Evolutionary conservation across 495 filamentous ascomycete species (phyloP), one percentile per base, ranked within the genome.

Genomic region (Elasticomyces elasticus): DNA sequence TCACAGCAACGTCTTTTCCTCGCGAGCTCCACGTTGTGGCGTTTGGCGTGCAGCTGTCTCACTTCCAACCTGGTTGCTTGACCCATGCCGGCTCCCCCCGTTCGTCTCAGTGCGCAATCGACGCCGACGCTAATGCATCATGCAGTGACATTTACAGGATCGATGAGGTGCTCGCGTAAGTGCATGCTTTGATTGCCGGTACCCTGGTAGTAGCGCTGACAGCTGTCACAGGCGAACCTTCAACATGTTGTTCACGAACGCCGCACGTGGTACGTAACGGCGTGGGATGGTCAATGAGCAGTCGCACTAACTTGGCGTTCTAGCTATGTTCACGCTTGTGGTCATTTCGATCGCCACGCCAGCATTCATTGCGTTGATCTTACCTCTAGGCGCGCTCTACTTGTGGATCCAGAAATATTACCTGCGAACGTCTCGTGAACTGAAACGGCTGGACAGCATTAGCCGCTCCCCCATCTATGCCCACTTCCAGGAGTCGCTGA

Each of bases 371-470:
- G 70, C 82, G 19, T 69, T 96, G 51, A 85, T 92, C 56, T 62
- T 96, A 51, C 94, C 94, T 4, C 72, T 99, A 49, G 75, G 77
- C 48, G 84, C 74, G 46, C 74, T 95, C 38, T 99, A 97, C 70
- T 70, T 94, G 52, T 94, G 84, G 71, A 94, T 96, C 60, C 94
- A 99, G 67, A 81, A 92, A 59, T 99, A 97, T 74, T 99, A 99
- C 70, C 78, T 99, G 42, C 80, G 89, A 50, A 95, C 92, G 23
- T 97, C 94, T 48, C 84, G 94, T 59, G 94, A 99, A 69, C 73
- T 99, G 50, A 99, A 97, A 72, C 81, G 94, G 52, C 74, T 99
- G 57, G 94, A 99, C 72, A 96, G 91, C 67, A 82, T 95, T 51
- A 95, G 84, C 59, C 83, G 88, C 56, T 95, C 89, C 67, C 94